Conservation (phyloP, 192 early-diverging fungal genomes). For the Hyaloraphidium curvatum region DNA sequence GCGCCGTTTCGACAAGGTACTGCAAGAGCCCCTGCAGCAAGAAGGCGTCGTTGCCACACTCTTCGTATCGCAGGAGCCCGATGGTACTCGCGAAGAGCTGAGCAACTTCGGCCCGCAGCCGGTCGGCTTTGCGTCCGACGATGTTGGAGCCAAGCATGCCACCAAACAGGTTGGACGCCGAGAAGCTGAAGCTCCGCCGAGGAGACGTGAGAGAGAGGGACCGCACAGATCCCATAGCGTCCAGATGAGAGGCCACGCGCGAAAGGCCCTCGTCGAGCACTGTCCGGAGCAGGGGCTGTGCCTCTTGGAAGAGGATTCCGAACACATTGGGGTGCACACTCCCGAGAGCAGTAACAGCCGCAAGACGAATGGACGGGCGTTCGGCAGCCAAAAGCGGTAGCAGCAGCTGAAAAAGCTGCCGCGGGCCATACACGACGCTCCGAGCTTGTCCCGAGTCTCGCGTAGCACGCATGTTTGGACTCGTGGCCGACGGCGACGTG, state of each 20-base stretch:
- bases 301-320: slow-evolving; percentile 40
- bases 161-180: neutral
- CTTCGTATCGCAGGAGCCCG: neutral
- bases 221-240: no score
- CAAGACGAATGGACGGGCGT: slow-evolving; percentile 38
- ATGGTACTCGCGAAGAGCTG: neutral
- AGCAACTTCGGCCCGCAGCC: neutral
- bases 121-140: neutral
- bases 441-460: no score
- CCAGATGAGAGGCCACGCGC: neutral
- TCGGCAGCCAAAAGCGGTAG: slow-evolving; percentile 50
- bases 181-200: no score
- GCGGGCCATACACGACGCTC: no score
- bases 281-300: slow-evolving; percentile 32
- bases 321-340: slow-evolving; percentile 44
- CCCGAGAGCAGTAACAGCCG: slow-evolving; percentile 41
- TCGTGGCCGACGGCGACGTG: no score
- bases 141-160: neutral
- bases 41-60: neutral
- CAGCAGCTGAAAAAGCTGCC: slow-evolving; percentile 40
- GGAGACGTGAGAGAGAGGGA: neutral
- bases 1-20: neutral
- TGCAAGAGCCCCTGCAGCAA: neutral
- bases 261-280: slow-evolving; percentile 33
- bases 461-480: no score